A percentile compares a stretch with the other conserved stretches of the same genome.
phyloP scores from a whole-genome alignment of 208 protist genomes.

The Acanthamoeba quina region DNA sequence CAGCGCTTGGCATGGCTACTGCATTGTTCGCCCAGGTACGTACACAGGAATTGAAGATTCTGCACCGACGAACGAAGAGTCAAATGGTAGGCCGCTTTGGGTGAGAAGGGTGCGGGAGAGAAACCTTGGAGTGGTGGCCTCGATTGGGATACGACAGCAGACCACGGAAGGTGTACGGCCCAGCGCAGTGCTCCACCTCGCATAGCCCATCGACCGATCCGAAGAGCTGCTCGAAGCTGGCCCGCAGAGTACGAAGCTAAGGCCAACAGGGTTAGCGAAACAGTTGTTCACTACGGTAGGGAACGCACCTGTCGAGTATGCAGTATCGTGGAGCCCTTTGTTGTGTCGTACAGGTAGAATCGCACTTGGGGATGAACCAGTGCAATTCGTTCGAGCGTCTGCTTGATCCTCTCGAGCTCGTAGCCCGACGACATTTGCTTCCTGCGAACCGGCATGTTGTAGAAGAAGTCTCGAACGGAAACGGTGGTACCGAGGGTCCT shows the following conservation, averaged over 20 bases:
- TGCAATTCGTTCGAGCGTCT: background rate
- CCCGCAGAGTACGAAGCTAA: slow-evolving; percentile 46
- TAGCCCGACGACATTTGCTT: background rate
- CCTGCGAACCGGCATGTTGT: slow-evolving; percentile 42
- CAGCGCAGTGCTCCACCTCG: background rate
- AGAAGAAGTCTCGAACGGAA: slow-evolving; percentile 38
- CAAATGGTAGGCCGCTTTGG: background rate
- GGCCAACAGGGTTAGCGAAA: background rate
- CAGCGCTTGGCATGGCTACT: background rate
- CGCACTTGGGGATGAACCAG: slow-evolving; percentile 14
- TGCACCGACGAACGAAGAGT: background rate
- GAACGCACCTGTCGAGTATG: slow-evolving; percentile 19
- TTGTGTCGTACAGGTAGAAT: slow-evolving; percentile 25
- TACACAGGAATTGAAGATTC: slow-evolving; percentile 36
- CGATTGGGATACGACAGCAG: background rate
- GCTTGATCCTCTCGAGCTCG: slow-evolving; percentile 32
- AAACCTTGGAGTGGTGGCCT: slow-evolving; percentile 47
- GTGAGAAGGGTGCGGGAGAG: background rate
- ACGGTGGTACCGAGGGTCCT: slow-evolving; percentile 29
- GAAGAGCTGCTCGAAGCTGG: slow-evolving; percentile 62
- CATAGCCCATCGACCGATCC: background rate
- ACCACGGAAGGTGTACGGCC: background rate
- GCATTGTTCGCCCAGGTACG: background rate
- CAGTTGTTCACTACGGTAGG: background rate
- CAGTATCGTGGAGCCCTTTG: background rate